Evolutionary conservation across 169 alveolate species (phyloP).

Genomic region (Plasmodium malariae): DNA sequence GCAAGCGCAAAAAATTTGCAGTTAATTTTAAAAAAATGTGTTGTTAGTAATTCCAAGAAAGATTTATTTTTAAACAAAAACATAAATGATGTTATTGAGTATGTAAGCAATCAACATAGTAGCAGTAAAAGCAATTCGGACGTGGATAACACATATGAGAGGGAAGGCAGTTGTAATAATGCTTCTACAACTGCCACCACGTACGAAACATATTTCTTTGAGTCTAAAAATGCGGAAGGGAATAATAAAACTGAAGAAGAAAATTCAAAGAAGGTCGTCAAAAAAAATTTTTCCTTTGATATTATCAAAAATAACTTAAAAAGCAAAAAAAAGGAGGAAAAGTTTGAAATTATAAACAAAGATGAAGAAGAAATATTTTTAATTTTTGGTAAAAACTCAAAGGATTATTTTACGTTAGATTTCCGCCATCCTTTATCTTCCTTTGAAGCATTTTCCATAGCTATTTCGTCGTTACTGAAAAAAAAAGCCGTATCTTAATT

Average conservation of each 20-base stretch:
- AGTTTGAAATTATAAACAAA: slow-evolving; percentile 68
- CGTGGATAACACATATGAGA: background rate
- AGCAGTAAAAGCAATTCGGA: background rate
- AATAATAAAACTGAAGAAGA: background rate
- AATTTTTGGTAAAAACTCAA: slow-evolving; percentile 82
- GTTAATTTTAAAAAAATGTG: slow-evolving; percentile 78
- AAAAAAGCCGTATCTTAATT: slow-evolving; percentile 81
- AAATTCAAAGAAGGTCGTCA: slow-evolving; percentile 12
- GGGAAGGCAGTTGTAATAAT: background rate
- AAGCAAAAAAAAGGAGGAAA: slow-evolving; percentile 34
- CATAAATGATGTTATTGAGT: slow-evolving; percentile 72
- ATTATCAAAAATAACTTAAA: slow-evolving; percentile 52
- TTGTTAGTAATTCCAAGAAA: slow-evolving; percentile 23
- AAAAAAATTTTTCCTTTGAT: slow-evolving; percentile 78
- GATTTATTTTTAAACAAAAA: slow-evolving; percentile 26
- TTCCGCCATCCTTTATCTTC: slow-evolving; percentile 84
- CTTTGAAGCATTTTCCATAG: slow-evolving; percentile 85
- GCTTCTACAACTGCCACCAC: background rate
- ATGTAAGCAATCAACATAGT: slow-evolving; percentile 13
- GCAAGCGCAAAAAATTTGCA: slow-evolving; percentile 85
- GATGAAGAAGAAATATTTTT: slow-evolving; percentile 76
- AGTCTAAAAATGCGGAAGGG: background rate
- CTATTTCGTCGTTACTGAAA: slow-evolving; percentile 78
- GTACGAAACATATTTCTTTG: background rate
- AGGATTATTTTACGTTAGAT: slow-evolving; percentile 84